Conservation (phyloP, 208 protist species). For the Leishmania amazonensis region DNA sequence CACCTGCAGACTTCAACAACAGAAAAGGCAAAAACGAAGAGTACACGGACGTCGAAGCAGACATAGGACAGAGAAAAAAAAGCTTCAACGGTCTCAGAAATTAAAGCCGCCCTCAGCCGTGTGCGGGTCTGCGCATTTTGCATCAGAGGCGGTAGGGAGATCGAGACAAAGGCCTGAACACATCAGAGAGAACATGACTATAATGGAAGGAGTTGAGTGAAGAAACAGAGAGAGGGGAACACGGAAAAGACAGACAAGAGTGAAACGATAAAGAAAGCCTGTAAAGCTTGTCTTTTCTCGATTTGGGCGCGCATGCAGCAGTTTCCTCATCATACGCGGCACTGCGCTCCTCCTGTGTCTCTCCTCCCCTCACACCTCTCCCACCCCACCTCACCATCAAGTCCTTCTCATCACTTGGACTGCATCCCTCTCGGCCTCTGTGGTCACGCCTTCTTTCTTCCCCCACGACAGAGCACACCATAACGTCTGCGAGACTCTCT, state of each 20-base stretch:
- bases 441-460: neutral
- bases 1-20: neutral
- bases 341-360: neutral
- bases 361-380: neutral
- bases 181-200: neutral
- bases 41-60: neutral
- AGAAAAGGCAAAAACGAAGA: neutral
- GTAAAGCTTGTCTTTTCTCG: too few species aligned
- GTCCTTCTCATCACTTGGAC: neutral
- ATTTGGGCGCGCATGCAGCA: neutral
- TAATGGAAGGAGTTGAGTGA: neutral
- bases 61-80: neutral
- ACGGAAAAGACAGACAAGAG: neutral
- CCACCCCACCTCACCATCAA: neutral
- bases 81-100: neutral
- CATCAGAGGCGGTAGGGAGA: neutral
- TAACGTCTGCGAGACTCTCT: neutral
- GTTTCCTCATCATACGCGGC: neutral
- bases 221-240: neutral
- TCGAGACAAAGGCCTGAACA: too few species aligned
- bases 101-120: neutral
- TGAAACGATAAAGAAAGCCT: neutral
- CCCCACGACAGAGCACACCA: neutral
- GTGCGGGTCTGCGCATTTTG: neutral
- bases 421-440: neutral